Conservation (phyloP, 441 rosid genomes). For the Viola pubescens region DNA sequence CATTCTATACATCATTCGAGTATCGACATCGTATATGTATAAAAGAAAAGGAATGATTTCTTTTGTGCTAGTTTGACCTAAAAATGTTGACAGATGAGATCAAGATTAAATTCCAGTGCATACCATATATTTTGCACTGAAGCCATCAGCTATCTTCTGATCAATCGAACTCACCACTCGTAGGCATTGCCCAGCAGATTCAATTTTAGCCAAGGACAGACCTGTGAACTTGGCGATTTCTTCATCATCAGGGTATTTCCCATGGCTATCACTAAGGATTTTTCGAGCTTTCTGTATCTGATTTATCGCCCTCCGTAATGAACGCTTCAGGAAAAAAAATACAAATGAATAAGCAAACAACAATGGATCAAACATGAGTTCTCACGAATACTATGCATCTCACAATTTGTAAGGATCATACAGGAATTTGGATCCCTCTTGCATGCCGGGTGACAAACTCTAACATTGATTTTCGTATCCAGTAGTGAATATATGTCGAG, state of each 20-base stretch:
- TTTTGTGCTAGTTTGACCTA: neutral
- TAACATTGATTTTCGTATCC: constrained; percentile 72
- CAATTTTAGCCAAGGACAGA: constrained; percentile 54
- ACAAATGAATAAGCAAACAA: constrained; percentile 12
- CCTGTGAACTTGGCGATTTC: constrained; percentile 57
- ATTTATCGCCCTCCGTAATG: constrained; percentile 40
- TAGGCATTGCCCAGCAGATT: constrained; percentile 55
- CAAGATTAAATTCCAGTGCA: constrained; percentile 8
- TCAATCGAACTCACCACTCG: constrained; percentile 73
- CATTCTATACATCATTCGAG: neutral
- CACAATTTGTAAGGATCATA: constrained; percentile 24
- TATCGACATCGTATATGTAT: neutral
- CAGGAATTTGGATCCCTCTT: constrained; percentile 67
- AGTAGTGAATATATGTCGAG: constrained; percentile 78
- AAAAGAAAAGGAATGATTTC: neutral
- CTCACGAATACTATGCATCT: constrained; percentile 9
- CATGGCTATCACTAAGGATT: constrained; percentile 33
- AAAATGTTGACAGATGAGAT: neutral
- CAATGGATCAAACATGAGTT: constrained; percentile 15
- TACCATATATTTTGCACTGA: constrained; percentile 53
- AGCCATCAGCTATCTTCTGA: constrained; percentile 46
- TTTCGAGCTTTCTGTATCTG: constrained; percentile 65
- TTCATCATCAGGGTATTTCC: constrained; percentile 48
- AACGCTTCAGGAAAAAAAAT: constrained; percentile 27
- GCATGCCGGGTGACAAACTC: constrained; percentile 48